Evolutionary conservation across 2,329 filamentous ascomycete species (phyloP), one percentile per base, ranked within the genome.

Genomic region (Microsporum ferrugineum): DNA sequence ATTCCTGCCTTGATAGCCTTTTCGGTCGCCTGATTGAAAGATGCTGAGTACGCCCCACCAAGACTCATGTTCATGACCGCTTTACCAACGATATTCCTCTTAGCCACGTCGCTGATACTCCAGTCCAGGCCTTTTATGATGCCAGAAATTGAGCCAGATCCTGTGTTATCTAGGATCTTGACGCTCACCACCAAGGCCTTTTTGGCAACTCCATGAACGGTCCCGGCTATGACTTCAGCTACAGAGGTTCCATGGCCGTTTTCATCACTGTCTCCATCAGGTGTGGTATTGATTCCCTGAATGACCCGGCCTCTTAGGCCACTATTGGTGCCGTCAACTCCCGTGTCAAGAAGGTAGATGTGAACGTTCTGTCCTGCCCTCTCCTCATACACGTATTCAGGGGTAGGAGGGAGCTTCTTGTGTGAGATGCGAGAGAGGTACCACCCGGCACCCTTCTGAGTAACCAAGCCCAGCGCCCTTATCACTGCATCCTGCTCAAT

Each of bases 81-180:
- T 62, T 70, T 71, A 34, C 63, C 62, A 38, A 67, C 66, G 47
- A 64, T 66, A 12, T 66, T 66, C 60, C 69, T 71, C 59, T 57
- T 63, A 34, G 64, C 66, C 38, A 70, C 71, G 60, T 73, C 66
- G 43, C 71, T 69, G 57, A 66, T 68, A 51, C 70, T 71, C 71
- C 71, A 75, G 41, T 73, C 67, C 67, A 82, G 79, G 17, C 79
- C 81, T 23, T 73, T 69, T 63, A 83, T 75, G 63, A 80, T 78
- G 65, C 75, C 73, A 17, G 73, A 71, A 51, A 71, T 73, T 12
- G 72, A 76, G 31, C 80, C 80, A 53, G 73, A 73, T 51, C 78
- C 77, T 12, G 76, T 68, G 29, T 71, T 72, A 58, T 75, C 75
- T 23, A 81, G 73, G 62, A 73, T 79, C 68, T 81, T 82, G 62